Evolutionary conservation across 1,284 basidiomycete genomes (phyloP).

Genomic region (Cutaneotrichosporon cavernicola): DNA sequence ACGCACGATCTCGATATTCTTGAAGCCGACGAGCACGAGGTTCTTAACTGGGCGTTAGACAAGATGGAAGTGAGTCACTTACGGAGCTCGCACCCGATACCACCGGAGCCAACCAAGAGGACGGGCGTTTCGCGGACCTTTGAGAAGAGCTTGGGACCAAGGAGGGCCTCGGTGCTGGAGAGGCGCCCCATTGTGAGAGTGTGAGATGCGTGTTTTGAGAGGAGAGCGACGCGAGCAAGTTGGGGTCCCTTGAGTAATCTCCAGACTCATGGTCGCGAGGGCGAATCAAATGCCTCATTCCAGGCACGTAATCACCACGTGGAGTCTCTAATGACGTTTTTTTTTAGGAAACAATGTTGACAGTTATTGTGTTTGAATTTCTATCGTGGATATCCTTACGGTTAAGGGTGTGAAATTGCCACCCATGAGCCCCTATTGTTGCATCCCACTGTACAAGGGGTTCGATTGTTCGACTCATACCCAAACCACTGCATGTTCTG

Average conservation of each 20-base stretch:
- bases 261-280: not conserved
- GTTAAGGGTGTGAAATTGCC: too few species aligned
- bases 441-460: not conserved
- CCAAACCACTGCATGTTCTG: not conserved
- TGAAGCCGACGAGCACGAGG: conserved; percentile 87
- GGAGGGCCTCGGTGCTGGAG: conserved; percentile 57
- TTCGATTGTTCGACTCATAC: conserved; percentile 3
- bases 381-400: too few species aligned
- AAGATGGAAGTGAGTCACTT: conserved; percentile 47
- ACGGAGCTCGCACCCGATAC: conserved; percentile 96
- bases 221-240: not conserved
- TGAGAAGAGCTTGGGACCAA: conserved; percentile 66
- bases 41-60: conserved; percentile 74
- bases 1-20: conserved; percentile 70
- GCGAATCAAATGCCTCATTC: not conserved
- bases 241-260: not conserved
- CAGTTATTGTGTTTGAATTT: too few species aligned
- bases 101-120: conserved; percentile 91
- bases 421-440: too few species aligned
- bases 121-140: conserved; percentile 63
- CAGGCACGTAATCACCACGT: not conserved
- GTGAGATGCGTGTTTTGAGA: not conserved
- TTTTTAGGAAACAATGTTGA: not conserved
- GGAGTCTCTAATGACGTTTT: not conserved
- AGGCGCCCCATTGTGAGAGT: conserved; percentile 36